These are phyloP conservation scores for Elsinoe perseae DNA, from an alignment of 2,329 filamentous ascomycete species.

Conservation along the genomic window DNA sequence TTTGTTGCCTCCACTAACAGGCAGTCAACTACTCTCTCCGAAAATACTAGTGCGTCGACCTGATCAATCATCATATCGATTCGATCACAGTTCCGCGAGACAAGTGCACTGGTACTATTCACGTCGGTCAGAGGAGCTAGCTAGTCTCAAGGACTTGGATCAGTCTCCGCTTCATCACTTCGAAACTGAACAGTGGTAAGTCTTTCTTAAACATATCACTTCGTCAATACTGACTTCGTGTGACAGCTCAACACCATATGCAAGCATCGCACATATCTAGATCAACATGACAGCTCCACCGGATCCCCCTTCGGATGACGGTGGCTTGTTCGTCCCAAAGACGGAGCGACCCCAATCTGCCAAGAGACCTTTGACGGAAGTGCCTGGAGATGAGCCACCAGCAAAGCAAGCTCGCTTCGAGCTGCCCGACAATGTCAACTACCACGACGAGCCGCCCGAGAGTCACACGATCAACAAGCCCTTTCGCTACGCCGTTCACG, in stretches of 20 bases:
- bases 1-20: no score
- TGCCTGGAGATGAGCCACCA: neutral
- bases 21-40: no score
- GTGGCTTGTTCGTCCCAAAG: neutral
- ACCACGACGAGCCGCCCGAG: neutral
- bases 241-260: no score
- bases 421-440: neutral
- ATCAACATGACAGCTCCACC: neutral
- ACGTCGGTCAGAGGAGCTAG: no score
- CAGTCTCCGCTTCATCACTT: no score
- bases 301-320: neutral
- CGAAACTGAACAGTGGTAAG: no score
- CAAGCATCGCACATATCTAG: neutral
- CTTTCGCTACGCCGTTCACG: neutral
- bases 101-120: no score
- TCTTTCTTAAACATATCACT: neutral
- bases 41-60: no score
- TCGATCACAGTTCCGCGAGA: no score
- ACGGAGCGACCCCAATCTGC: neutral
- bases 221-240: neutral
- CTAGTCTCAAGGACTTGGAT: no score
- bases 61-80: no score
- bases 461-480: neutral
- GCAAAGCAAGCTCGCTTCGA: neutral
- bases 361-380: neutral